These are phyloP conservation scores for Ophiostoma piceae DNA, from an alignment of 2,329 filamentous ascomycete genomes.

Conservation along the genomic window DNA sequence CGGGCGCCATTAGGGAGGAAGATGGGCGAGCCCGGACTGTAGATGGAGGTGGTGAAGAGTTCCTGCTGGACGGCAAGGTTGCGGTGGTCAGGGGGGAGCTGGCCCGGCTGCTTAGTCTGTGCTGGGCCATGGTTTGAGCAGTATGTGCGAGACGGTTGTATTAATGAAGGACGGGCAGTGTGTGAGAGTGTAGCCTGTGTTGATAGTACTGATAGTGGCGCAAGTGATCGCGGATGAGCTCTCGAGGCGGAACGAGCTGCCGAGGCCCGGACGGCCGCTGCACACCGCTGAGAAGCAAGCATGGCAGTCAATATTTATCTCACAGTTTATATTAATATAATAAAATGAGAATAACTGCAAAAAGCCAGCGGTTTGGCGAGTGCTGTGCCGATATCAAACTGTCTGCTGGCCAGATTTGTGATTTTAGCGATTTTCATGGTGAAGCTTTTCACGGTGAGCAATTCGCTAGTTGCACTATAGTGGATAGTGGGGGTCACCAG, in stretches of 20 bases:
- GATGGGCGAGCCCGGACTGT: conserved; percentile 80
- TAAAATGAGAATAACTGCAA: background rate
- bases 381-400: background rate
- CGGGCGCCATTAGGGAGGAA: conserved; percentile 76
- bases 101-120: conserved; percentile 24
- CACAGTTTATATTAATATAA: background rate
- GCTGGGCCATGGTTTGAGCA: conserved; percentile 32
- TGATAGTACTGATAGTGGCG: conserved; percentile 17
- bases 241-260: background rate
- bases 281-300: conserved; percentile 29
- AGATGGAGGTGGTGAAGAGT: conserved; percentile 71
- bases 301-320: conserved; percentile 25
- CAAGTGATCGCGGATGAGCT: background rate
- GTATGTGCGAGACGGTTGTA: conserved; percentile 21
- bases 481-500: background rate
- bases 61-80: conserved; percentile 60
- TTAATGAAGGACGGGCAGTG: background rate
- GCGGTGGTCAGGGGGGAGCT: conserved; percentile 49
- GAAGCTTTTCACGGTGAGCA: conserved; percentile 11
- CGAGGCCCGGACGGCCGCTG: conserved; percentile 24
- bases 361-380: background rate
- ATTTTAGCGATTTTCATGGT: background rate
- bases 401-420: background rate
- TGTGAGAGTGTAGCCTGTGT: background rate
- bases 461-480: background rate